Evolutionary conservation across 805 yeast species (phyloP), one percentile per base, ranked within the genome.

Genomic region (Myxozyma vanderwaltii): DNA sequence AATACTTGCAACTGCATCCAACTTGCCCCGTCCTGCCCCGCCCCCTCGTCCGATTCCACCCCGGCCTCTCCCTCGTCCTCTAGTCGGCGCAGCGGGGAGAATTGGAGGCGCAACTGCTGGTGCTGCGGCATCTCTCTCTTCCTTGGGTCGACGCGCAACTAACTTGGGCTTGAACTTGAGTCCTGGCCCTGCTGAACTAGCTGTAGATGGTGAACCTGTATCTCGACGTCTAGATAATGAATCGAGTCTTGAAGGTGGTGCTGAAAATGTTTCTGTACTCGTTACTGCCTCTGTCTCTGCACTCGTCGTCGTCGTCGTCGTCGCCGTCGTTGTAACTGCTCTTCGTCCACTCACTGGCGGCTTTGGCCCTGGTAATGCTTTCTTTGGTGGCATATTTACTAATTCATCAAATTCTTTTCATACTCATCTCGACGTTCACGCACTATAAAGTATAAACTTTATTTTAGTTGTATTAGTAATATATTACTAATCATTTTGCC

Each of bases 121-220:
- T 15, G 65, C 63, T 0, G 54, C 50, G 12, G 65, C 64, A 51
- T 62, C 65, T 17, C 65, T 60, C 29, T 62, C 65, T 59, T 86
- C 90, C 66, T 87, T 85, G 3, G 89, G 75, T 71, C 86, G 83
- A 74, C 96, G 78, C 0, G 90, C 90, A 45, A 89, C 92, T 1
- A 79, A 84, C 72, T 89, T 89, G 0, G 96, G 96, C 73, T 86
- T 88, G 73, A 89, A 89, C 73, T 86, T 88, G 17, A 63, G 53
- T 1, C 63, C 65, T 19, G 36, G 19, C 6, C 35, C 35, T 27
- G 38, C 21, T 29, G 51, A 38, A 2, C 40, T n/a, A 26, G 29
- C 33, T 2, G 41, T 10, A 7, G 17, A 29, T 15, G 56, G 8
- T 33, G 56, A 29, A 6, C 33, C 38, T 17, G 49, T 26, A 1